Evolutionary conservation across 2,329 filamentous ascomycete species (phyloP), one percentile per base, ranked within the genome.

Genomic region (Monosporascus sp.): DNA sequence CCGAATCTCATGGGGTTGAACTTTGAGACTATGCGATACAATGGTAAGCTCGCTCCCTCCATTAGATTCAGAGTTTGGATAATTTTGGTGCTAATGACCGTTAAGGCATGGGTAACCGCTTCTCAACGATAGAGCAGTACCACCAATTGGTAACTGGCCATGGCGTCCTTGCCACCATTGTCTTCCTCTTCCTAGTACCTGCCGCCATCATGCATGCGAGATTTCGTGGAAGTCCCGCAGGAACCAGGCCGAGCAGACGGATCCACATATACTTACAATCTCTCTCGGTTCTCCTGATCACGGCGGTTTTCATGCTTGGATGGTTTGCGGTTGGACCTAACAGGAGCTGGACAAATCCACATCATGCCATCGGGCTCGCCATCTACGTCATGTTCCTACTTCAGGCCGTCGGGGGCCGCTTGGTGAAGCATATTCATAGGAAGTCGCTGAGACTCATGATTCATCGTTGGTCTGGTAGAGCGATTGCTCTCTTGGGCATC

Each of bases 381-480:
- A 82, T 95, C 46, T 93, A 91, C 65, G 80, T 86, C 45, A 72
- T 91, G 47, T 80, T 93, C 37, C 68, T 91, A 46, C 71, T 89
- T 5, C 90, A 94, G 66, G 79, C 86, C 17, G 64, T 92, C 2
- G 86, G 85, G 27, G 89, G 89, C 3, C 80, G 81, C 50, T 72
- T 88, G 41, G 81, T 91, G 40, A 74, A 72, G 52, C 72, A 77
- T 53, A 77, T 82, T 50, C 71, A 70, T 41, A 72, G 74, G 35
- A 77, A 74, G 49, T 79, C 78, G 19, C 64, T 81, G 16, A 73
- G 80, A 20, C 70, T 78, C 38, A 78, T 88, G 78, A 70, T 97
- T 43, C 94, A 99, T 72, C 88, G 92, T 67, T 97, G 94, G 91
- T 73, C 89, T 19, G 94, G 94, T 19, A 80, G 92, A 53, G 74